These are phyloP conservation scores for Flaveria linearis DNA, from an alignment of 129 eudicot genomes.

Conservation along the genomic window DNA sequence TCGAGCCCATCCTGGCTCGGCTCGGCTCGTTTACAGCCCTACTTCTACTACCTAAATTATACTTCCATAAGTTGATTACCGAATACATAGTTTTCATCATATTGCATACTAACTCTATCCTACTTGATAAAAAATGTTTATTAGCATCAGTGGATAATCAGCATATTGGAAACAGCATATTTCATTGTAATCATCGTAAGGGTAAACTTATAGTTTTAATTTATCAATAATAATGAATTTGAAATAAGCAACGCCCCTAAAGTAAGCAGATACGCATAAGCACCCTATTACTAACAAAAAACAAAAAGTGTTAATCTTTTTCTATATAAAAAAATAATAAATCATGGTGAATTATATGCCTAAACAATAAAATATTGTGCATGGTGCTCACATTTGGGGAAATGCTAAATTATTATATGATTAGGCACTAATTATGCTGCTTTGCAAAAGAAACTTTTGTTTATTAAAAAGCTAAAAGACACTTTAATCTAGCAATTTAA, in stretches of 20 bases:
- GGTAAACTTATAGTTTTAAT: neutral
- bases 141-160: no score
- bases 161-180: neutral
- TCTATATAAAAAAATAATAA: neutral
- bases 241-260: neutral
- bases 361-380: conserved; percentile 1
- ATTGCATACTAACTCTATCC: neutral
- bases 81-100: neutral
- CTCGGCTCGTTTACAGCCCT: no score
- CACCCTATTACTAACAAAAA: neutral
- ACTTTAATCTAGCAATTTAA: conserved; percentile 8
- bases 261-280: neutral
- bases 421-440: conserved; percentile 19
- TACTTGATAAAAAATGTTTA: neutral
- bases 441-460: neutral
- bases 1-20: no score
- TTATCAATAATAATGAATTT: neutral
- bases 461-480: conserved; percentile 28
- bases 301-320: neutral
- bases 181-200: neutral
- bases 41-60: no score
- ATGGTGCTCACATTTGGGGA: conserved; percentile 19
- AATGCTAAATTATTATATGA: conserved; percentile 24
- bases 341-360: conserved; percentile 8
- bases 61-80: conserved; percentile 2